Base-by-base conservation (phyloP, 164 flowering plant species). In the Chimonanthus salicifolius region DNA sequence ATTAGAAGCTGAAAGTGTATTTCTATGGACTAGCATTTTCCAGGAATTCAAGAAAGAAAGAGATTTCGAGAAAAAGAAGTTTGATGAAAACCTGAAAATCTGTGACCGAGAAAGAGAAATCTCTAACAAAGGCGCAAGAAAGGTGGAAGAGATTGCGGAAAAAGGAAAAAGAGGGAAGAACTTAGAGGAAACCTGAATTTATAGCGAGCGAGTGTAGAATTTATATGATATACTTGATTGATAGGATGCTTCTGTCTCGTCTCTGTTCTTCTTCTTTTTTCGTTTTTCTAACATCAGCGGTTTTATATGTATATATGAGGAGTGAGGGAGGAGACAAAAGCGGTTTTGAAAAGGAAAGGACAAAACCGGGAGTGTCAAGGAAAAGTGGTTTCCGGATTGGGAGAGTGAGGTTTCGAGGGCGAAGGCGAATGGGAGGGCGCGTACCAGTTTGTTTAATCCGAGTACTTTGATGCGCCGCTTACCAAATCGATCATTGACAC, bases 401-500 rank as follows among this genome's bases (percentile, higher is more conserved):
- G n/a, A 4, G 49, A 49, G 48, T 4, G 2, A 2, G 71, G 15
- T 73, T 73, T 79, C 82, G 80, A 78, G 80, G 77, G 8, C 78
- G 74, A 77, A 67, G 78, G 5, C 80, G 72, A 78, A 72, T 81
- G 64, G 66, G 71, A 62, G 46, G 60, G 66, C 44, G 46, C 1
- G 64, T 47, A 66, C 46, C 10, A 5, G 2, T 67, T 48, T 33
- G 33, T 46, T 71, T 3, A 3, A 49, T 68, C 6, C 15, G 47
- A 47, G 46, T 74, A 62, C 65, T 65, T 65, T 69, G 21, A 47
- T 51, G 70, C 43, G 79, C 78, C 83, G 75, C 58, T 78, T 66
- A n/a, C 67, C 81, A 11, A 71, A 79, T 84, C 62, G 87, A 82
- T 84, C 80, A 47, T 60, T 65, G 86, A 84, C 88, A 76, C 86